phyloP scores from a whole-genome alignment of 1,284 basidiomycete species.

The Phylloboletellus chloephorus region DNA sequence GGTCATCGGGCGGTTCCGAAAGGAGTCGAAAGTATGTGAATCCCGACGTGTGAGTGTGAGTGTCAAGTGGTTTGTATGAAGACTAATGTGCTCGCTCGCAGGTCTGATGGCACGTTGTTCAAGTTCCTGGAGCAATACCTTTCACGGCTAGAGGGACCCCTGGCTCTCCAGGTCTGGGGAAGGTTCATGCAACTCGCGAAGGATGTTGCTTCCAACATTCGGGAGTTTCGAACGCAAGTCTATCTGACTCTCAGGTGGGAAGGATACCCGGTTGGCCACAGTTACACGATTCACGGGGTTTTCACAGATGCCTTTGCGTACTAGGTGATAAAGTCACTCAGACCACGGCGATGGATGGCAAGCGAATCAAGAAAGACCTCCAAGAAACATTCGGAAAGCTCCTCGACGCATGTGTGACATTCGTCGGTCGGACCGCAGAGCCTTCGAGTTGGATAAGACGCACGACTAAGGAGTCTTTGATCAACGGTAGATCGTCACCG shows the following conservation, averaged over 20 bases:
- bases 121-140: conserved; percentile 88
- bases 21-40: conserved; percentile 56
- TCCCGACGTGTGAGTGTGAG: conserved; percentile 54
- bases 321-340: conserved; percentile 83
- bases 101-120: conserved; percentile 66
- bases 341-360: conserved; percentile 87
- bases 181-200: conserved; percentile 76
- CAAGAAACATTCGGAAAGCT: conserved; percentile 89
- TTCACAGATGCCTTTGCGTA: conserved; percentile 67
- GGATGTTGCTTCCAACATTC: conserved; percentile 62
- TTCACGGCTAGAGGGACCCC: conserved; percentile 77
- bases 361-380: conserved; percentile 82
- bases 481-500: conserved; percentile 68
- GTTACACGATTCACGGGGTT: conserved; percentile 14
- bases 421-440: conserved; percentile 73
- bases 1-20: conserved; percentile 51
- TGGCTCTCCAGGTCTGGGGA: conserved; percentile 89
- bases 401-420: conserved; percentile 72
- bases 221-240: conserved; percentile 64
- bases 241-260: conserved; percentile 71
- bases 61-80: not conserved
- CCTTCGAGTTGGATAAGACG: conserved; percentile 76
- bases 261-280: not conserved
- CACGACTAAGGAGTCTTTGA: conserved; percentile 52
- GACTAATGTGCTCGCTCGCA: conserved; percentile 27